A percentile compares a stretch with the other conserved stretches of the same genome.
Conservation (phyloP, 2,329 filamentous ascomycete genomes). For the Arthrobotrys sinensis region DNA sequence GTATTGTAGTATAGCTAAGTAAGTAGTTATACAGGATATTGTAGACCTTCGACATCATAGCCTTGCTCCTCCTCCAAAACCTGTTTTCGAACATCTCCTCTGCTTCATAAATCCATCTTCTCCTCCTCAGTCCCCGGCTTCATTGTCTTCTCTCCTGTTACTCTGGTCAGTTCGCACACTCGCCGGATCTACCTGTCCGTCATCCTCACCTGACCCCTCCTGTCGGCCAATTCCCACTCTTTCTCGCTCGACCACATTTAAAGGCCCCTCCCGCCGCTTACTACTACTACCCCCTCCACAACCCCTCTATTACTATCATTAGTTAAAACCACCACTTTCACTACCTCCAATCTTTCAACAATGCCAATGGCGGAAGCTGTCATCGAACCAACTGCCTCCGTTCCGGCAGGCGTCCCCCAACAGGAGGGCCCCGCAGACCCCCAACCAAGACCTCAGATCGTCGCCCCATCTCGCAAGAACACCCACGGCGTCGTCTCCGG, state of each 20-base stretch:
- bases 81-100: conserved; percentile 14
- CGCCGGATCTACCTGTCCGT: conserved; percentile 37
- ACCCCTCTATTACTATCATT: not conserved
- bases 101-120: not conserved
- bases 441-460: conserved; percentile 30
- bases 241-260: conserved; percentile 27
- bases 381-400: conserved; percentile 36
- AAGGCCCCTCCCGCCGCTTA: not conserved
- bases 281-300: too few relatives aligned
- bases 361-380: conserved; percentile 58
- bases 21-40: not conserved
- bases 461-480: conserved; percentile 69
- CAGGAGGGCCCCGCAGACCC: not conserved
- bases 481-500: conserved; percentile 72
- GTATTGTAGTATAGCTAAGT: too few relatives aligned
- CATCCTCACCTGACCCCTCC: conserved; percentile 29
- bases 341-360: conserved; percentile 9
- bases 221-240: conserved; percentile 46
- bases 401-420: conserved; percentile 2
- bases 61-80: conserved; percentile 3
- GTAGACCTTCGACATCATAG: conserved; percentile 12
- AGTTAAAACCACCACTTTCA: not conserved
- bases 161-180: conserved; percentile 17
- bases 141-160: not conserved
- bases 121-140: conserved; percentile 13